Conservation (phyloP, 2,329 filamentous ascomycete genomes). For the Cercospora canescens region DNA sequence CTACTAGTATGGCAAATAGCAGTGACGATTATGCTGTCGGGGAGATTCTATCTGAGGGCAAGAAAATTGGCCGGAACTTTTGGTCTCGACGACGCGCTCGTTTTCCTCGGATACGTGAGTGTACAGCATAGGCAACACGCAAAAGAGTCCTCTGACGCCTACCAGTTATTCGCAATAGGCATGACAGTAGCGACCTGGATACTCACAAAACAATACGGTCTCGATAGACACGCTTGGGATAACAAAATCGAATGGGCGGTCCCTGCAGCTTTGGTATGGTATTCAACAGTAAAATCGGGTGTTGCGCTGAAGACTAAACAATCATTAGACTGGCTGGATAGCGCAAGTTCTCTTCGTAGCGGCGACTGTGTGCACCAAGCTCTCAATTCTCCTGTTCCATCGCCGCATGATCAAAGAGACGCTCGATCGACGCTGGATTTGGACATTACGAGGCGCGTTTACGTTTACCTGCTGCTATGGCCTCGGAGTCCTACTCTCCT, state of each 20-base stretch:
- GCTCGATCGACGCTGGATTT: conserved; percentile 21
- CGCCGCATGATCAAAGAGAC: conserved; percentile 27
- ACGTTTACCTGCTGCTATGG: conserved; percentile 25
- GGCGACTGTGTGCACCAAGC: conserved; percentile 26
- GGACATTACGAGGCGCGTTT: conserved; percentile 25
- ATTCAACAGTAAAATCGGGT: background rate
- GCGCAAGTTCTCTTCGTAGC: conserved; percentile 29
- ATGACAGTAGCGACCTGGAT: conserved; percentile 24
- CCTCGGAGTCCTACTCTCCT: conserved; percentile 20
- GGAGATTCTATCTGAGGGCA: conserved; percentile 24
- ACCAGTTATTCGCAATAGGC: conserved; percentile 23
- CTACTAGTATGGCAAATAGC: conserved; percentile 23
- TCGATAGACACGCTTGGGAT: conserved; percentile 31
- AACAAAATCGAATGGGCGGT: conserved; percentile 16
- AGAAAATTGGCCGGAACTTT: conserved; percentile 25
- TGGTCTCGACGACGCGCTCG: conserved; percentile 27
- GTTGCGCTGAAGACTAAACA: background rate
- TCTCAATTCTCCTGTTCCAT: conserved; percentile 32
- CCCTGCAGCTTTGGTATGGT: conserved; percentile 23
- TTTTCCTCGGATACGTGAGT: conserved; percentile 26
- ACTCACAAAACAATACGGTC: conserved; percentile 14
- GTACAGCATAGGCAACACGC: background rate
- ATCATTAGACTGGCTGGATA: conserved; percentile 22
- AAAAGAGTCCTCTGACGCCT: background rate
- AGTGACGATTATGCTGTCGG: conserved; percentile 23